Percentiles rank a stretch among this genome's conserved stretches.
Conservation (phyloP, 305 asterid genomes). For the Stenogyne calaminthoides region DNA sequence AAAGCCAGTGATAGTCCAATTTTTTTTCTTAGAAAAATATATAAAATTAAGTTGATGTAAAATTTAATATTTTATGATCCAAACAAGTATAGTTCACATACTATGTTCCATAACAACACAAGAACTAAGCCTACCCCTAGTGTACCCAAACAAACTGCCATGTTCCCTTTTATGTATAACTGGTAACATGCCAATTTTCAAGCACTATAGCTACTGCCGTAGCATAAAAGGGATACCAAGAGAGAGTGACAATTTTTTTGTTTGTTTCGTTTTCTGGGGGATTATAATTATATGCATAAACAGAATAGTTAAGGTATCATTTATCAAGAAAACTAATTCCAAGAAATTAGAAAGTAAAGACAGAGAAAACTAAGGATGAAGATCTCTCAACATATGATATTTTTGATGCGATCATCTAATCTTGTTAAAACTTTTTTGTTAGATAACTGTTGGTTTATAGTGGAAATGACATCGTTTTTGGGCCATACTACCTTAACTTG, state of each 20-base stretch:
- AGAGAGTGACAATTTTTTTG: not conserved
- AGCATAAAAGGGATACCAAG: not conserved
- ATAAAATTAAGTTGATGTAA: not conserved
- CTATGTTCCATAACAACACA: not conserved
- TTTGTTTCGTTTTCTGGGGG: not conserved
- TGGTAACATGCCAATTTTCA: not conserved
- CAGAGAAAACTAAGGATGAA: not conserved
- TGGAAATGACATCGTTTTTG: constrained; percentile 1
- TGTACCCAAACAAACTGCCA: not conserved
- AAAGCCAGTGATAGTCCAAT: not conserved
- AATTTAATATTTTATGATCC: not conserved
- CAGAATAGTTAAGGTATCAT: not conserved
- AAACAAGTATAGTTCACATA: not conserved
- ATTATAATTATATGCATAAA: not conserved
- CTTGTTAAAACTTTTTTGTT: not conserved
- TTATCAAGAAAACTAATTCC: not conserved
- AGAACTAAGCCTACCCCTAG: not conserved
- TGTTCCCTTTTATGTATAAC: not conserved
- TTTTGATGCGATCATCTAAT: constrained; percentile 5
- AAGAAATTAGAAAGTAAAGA: not conserved
- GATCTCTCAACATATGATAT: not conserved
- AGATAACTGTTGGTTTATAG: not conserved
- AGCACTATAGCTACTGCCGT: not conserved
- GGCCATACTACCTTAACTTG: not conserved
- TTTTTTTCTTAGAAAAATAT: not conserved